Evolutionary conservation across 768 basidiomycete genomes (phyloP), one percentile per base, ranked within the genome.

Genomic region (Cubamyces lactineus): DNA sequence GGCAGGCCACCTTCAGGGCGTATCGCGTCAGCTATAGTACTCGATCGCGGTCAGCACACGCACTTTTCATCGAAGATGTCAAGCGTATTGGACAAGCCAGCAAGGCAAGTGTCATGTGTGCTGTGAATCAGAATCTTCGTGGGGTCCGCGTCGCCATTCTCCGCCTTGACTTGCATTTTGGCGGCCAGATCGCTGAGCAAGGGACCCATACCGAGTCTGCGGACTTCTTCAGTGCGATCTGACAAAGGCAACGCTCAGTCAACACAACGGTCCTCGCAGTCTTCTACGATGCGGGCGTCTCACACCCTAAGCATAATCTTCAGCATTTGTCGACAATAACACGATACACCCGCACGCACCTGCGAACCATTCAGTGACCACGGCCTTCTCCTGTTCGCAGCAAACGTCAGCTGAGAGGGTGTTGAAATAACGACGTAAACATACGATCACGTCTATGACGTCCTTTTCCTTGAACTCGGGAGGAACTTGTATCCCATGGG

Each of bases 331-430:
- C 30, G 15, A 43, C 47, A 39, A 23, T 12, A 12, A 2, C 28
- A 28, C 16, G 2, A 38, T 39, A 71, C 74, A 24, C 65, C 78
- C 4, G 38, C 17, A 59, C 62, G 61, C 59, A 75, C 59, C 84
- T 76, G 83, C 79, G 71, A 89, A 94, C 91, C 91, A 93, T 72
- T 94, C 91, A 50, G 80, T 82, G 24, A 88, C 83, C 3, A 91
- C 86, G 19, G 89, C 91, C 56, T 79, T 78, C 75, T 94, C 88
- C 87, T 90, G 51, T 3, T 21, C 2, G 17, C 3, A 16, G 1
- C 30, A 51, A 7, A 16, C 11, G 46, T 21, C 16, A 12, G n/a
- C 30, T 19, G 21, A 53, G 43, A 30, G n/a, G 24, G 19, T 39
- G 19, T 4, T 26, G 4, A 9, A 16, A 9, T 19, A 23, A 21